Conservation (phyloP, 1,284 basidiomycete genomes). For the Puccinia coronata region DNA sequence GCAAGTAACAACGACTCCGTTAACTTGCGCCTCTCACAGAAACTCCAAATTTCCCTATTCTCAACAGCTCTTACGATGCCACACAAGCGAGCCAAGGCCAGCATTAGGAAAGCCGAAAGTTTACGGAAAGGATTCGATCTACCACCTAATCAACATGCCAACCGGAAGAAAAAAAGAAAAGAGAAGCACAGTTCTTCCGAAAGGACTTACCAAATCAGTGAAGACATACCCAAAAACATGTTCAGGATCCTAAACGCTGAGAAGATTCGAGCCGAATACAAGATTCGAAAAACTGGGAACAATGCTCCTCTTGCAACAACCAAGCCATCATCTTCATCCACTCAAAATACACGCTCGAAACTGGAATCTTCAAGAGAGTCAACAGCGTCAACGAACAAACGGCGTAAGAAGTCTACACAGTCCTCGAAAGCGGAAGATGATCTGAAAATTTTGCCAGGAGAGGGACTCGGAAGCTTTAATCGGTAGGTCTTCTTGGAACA, state of each 20-base stretch:
- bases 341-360: background rate
- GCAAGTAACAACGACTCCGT: no score
- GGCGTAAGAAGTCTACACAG: background rate
- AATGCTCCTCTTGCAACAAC: background rate
- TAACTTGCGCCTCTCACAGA: background rate
- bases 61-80: slow-evolving; percentile 31
- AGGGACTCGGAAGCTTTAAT: slow-evolving; percentile 19
- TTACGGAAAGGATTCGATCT: slow-evolving; percentile 32
- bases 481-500: background rate
- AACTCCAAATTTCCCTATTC: no score
- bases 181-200: background rate
- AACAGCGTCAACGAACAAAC: background rate
- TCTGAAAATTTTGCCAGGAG: slow-evolving; percentile 20
- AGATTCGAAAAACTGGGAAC: background rate
- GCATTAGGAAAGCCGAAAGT: slow-evolving; percentile 30
- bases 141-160: slow-evolving; percentile 26
- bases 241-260: slow-evolving; percentile 42
- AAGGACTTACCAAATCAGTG: background rate
- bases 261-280: slow-evolving; percentile 35
- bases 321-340: background rate
- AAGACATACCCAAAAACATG: slow-evolving; percentile 42
- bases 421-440: background rate
- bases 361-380: background rate
- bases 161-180: slow-evolving; percentile 22
- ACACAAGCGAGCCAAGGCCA: slow-evolving; percentile 44